A percentile compares a stretch with the other conserved stretches of the same genome.
Evolutionary conservation across 352 stramenopile species (phyloP).

Genomic region (Lagenidium giganteum): DNA sequence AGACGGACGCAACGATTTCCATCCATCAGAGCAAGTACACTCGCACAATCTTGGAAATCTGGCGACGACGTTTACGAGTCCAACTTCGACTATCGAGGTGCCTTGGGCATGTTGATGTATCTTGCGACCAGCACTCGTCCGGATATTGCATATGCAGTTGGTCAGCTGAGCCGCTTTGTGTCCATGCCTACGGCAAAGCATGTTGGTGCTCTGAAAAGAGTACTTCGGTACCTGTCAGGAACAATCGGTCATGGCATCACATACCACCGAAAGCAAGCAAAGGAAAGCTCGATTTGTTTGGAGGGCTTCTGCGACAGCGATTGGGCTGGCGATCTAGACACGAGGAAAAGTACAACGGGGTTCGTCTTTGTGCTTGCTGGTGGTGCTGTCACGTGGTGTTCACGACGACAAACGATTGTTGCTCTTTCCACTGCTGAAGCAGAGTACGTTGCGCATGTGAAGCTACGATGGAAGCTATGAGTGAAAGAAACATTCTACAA

Average conservation of each 20-base stretch:
- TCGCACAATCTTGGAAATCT: neutral
- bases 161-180: conserved; percentile 19
- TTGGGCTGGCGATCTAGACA: conserved; percentile 1
- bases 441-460: conserved; percentile 13
- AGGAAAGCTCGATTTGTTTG: neutral
- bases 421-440: conserved; percentile 7
- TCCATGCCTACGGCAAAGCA: conserved; percentile 6
- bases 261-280: neutral
- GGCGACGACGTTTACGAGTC: conserved; percentile 1
- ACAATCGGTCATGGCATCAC: conserved; percentile 1
- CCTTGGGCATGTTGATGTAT: conserved; percentile 22
- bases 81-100: conserved; percentile 13
- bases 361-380: conserved; percentile 7
- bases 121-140: conserved; percentile 18
- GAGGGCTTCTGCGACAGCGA: conserved; percentile 12
- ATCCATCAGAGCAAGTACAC: conserved; percentile 8
- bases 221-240: conserved; percentile 6
- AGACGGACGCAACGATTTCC: neutral
- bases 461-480: conserved; percentile 7
- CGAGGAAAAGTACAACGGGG: conserved; percentile 3
- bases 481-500: conserved; percentile 1
- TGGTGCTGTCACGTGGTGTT: conserved; percentile 4
- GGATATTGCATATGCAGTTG: conserved; percentile 20
- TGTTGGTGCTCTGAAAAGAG: conserved; percentile 7
- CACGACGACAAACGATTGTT: conserved; percentile 5